phyloP scores from a whole-genome alignment of 148 eudicot genomes.

The Hydrangea macrophylla region DNA sequence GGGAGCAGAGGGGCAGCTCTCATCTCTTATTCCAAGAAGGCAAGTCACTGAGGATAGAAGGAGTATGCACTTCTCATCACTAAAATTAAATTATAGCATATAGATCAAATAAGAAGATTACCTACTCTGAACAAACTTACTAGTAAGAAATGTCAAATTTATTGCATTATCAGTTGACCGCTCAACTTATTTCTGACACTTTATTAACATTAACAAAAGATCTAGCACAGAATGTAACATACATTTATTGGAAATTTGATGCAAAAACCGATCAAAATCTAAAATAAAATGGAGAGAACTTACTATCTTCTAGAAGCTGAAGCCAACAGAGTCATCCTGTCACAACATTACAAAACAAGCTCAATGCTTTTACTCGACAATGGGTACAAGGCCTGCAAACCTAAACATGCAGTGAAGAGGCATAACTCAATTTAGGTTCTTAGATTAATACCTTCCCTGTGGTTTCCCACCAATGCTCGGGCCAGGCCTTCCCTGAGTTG shows the following conservation, averaged over 20 bases:
- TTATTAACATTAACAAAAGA: background rate
- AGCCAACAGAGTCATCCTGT: slow-evolving; percentile 46
- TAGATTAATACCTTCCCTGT: slow-evolving; percentile 56
- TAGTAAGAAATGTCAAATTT: background rate
- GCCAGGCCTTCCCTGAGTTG: slow-evolving; percentile 47
- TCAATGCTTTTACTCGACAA: background rate
- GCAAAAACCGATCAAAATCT: background rate
- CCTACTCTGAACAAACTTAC: background rate
- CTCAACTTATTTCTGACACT: background rate
- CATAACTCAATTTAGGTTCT: background rate
- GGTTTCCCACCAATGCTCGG: slow-evolving; percentile 42
- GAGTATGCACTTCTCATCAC: background rate
- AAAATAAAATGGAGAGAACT: slow-evolving; percentile 25
- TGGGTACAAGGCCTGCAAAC: background rate
- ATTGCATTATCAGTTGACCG: background rate
- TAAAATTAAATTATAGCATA: background rate
- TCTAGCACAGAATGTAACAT: background rate
- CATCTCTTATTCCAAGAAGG: background rate
- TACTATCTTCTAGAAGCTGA: slow-evolving; percentile 77
- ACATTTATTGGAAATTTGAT: background rate
- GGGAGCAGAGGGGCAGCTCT: too few relatives aligned
- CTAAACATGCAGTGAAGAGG: background rate
- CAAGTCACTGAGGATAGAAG: background rate
- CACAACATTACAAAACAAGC: slow-evolving; percentile 3
- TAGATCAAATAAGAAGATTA: background rate